phyloP scores from a whole-genome alignment of 164 flowering plant genomes.

The Kalanchoe fedtschenkoi region DNA sequence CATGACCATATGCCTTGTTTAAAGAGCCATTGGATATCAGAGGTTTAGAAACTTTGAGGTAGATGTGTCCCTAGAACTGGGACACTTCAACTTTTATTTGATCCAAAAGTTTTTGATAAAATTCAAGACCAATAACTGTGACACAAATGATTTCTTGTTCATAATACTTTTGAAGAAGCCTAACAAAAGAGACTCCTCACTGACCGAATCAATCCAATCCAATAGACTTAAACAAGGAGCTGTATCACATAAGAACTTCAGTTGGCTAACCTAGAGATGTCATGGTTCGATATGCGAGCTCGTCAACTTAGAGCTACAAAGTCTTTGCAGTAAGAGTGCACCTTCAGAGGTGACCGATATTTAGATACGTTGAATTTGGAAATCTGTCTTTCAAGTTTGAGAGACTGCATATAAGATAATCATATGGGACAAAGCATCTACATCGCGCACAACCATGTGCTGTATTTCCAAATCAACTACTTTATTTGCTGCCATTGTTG shows the following conservation, averaged over 20 bases:
- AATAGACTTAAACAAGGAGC: background rate
- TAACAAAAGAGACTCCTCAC: background rate
- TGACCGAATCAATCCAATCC: background rate
- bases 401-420: background rate
- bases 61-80: background rate
- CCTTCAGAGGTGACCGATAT: background rate
- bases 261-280: background rate
- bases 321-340: background rate
- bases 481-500: background rate
- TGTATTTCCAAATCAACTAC: background rate
- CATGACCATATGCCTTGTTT: background rate
- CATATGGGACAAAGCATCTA: too few relatives aligned
- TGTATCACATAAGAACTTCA: too few relatives aligned
- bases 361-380: background rate
- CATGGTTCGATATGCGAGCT: background rate
- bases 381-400: background rate
- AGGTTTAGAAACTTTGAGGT: background rate
- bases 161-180: background rate
- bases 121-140: background rate
- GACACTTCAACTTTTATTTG: background rate
- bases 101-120: background rate
- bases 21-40: too few relatives aligned
- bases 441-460: too few relatives aligned
- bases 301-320: background rate
- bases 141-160: background rate